Evolutionary conservation across 208 protist genomes (phyloP).

Genomic region (Trypanosoma platydactyli): DNA sequence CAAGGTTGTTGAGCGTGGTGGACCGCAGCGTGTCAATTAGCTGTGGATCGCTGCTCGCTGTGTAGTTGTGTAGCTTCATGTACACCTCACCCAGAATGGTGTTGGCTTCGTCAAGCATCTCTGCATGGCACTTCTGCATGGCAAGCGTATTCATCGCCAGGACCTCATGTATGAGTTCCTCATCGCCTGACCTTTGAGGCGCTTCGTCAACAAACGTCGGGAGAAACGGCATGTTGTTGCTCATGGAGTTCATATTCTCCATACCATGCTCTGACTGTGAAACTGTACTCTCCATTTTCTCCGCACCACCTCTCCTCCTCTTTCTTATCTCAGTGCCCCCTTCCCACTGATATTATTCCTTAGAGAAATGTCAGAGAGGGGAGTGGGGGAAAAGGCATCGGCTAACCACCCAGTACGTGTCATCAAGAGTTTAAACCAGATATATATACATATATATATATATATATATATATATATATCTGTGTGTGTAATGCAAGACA

Average conservation of each 20-base stretch:
- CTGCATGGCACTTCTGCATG: slow-evolving; percentile 69
- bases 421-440: not conserved
- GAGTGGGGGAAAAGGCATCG: too few species aligned
- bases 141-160: slow-evolving; percentile 83
- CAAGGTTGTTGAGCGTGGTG: slow-evolving; percentile 88
- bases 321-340: not conserved
- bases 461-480: slow-evolving; percentile 9
- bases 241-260: too few species aligned
- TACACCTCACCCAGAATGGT: slow-evolving; percentile 59
- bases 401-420: too few species aligned
- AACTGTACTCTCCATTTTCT: not conserved
- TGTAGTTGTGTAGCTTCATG: slow-evolving; percentile 43
- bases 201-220: too few species aligned
- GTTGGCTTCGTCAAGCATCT: slow-evolving; percentile 51
- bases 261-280: too few species aligned
- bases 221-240: too few species aligned
- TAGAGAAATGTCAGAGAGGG: too few species aligned
- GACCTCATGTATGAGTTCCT: slow-evolving; percentile 71
- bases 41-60: slow-evolving; percentile 20
- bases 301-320: too few species aligned
- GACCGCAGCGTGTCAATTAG: slow-evolving; percentile 71
- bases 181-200: slow-evolving; percentile 18
- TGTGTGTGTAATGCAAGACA: not conserved
- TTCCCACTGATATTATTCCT: too few species aligned
- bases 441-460: slow-evolving; percentile 8